Percentiles rank a stretch among this genome's conserved stretches.
Evolutionary conservation across 352 stramenopile genomes (phyloP).

Genomic region (Globisporangium acanthophoron): DNA sequence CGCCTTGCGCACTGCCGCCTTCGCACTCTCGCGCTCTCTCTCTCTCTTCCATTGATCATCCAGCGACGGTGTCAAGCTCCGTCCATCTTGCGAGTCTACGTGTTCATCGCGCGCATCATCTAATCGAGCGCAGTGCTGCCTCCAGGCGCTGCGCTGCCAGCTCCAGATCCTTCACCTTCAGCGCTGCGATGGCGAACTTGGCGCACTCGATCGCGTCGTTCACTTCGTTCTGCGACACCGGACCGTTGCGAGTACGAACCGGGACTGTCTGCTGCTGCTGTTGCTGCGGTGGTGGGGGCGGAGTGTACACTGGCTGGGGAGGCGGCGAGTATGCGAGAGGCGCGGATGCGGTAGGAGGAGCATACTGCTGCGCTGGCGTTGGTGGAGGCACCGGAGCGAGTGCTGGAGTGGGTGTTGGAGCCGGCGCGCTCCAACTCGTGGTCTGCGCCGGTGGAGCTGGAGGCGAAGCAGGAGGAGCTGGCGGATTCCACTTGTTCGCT

Average conservation of each 20-base stretch:
- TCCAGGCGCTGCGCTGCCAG: constrained; percentile 72
- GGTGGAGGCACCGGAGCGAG: background rate
- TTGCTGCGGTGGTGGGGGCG: background rate
- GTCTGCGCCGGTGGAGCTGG: constrained; percentile 1
- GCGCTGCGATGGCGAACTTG: constrained; percentile 75
- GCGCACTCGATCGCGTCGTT: constrained; percentile 81
- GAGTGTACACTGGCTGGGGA: constrained; percentile 1
- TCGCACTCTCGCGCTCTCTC: no score
- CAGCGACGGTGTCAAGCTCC: background rate
- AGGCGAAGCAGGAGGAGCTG: constrained; percentile 1
- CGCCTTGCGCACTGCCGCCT: background rate
- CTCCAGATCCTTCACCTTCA: constrained; percentile 86
- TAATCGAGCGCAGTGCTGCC: constrained; percentile 62
- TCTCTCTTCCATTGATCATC: background rate
- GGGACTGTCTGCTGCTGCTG: constrained; percentile 1
- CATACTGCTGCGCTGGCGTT: background rate
- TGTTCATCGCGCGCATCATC: constrained; percentile 20
- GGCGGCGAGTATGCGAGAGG: background rate
- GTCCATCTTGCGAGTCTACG: background rate
- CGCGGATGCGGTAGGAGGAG: background rate
- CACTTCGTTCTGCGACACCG: constrained; percentile 61
- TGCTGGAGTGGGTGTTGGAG: background rate
- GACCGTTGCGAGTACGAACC: constrained; percentile 25
- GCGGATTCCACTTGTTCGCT: constrained; percentile 8
- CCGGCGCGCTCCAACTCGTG: constrained; percentile 5